A percentile compares a stretch with the other conserved stretches of the same genome.
phyloP scores from a whole-genome alignment of 345 rosid species.

The Salix exigua region DNA sequence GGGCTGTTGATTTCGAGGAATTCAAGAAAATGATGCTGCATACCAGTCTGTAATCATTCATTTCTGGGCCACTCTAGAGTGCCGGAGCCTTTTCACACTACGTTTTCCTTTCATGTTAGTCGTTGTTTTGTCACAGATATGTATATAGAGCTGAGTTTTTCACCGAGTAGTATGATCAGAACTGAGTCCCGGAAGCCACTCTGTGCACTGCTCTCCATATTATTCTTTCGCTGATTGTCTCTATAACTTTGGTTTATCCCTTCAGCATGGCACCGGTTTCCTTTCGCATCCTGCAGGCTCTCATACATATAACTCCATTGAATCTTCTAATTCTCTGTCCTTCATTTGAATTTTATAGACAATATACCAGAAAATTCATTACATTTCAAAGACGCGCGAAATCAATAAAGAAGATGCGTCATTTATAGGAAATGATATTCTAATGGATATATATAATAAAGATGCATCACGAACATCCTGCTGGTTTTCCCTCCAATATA shows the following conservation, averaged over 20 bases:
- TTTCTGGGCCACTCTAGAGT: neutral
- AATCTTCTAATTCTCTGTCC: neutral
- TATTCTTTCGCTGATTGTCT: neutral
- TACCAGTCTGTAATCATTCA: neutral
- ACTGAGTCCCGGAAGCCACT: neutral
- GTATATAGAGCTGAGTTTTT: neutral
- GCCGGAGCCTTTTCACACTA: neutral
- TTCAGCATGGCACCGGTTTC: neutral
- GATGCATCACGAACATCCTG: no score
- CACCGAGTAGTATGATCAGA: neutral
- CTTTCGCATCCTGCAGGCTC: neutral
- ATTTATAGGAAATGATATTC: no score
- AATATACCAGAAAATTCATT: no score
- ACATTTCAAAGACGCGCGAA: no score
- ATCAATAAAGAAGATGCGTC: no score
- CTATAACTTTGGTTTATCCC: neutral
- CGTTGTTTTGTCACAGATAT: neutral
- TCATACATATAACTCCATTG: no score
- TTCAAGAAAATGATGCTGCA: slow-evolving; percentile 73
- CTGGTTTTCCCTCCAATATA: no score
- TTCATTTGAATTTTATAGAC: neutral
- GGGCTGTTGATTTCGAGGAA: slow-evolving; percentile 69
- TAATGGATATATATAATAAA: no score
- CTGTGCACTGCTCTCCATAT: neutral
- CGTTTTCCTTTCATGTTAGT: neutral